A percentile compares a stretch with the other conserved stretches of the same genome.
phyloP scores from a whole-genome alignment of 495 filamentous ascomycete species.

The Aspergillus ellipticus region DNA sequence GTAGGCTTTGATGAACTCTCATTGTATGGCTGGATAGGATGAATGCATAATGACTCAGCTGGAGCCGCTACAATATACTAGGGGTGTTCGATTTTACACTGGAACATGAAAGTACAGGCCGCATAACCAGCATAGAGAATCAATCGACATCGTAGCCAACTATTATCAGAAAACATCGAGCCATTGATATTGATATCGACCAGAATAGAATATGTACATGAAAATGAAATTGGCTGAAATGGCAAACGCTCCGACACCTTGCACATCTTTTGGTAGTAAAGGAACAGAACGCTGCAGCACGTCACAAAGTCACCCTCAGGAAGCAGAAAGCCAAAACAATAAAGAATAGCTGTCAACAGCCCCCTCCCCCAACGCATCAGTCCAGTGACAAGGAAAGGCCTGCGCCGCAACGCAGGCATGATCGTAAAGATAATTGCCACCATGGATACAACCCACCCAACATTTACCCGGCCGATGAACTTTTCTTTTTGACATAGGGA shows the following conservation, averaged over 20 bases:
- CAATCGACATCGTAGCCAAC: neutral
- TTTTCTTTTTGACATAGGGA: conserved; percentile 10
- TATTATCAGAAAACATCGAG: neutral
- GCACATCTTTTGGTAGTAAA: conserved; percentile 19
- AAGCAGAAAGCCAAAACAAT: conserved; percentile 3
- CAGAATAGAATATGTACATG: conserved; percentile 16
- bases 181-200: conserved; percentile 10
- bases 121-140: neutral
- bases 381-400: conserved; percentile 2
- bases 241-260: conserved; percentile 35
- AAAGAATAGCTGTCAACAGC: conserved; percentile 1
- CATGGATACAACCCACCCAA: conserved; percentile 8
- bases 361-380: neutral
- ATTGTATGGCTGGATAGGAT: no score
- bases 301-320: conserved; percentile 5
- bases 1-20: no score
- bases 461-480: conserved; percentile 7
- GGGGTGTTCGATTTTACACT: no score
- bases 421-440: conserved; percentile 6
- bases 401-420: conserved; percentile 2
- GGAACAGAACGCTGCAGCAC: conserved; percentile 20
- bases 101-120: neutral
- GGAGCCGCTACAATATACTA: no score
- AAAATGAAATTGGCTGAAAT: conserved; percentile 14
- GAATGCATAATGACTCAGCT: no score